Evolutionary conservation across 805 yeast genomes (phyloP), one percentile per base, ranked within the genome.

Genomic region (Nadsonia fulvescens): DNA sequence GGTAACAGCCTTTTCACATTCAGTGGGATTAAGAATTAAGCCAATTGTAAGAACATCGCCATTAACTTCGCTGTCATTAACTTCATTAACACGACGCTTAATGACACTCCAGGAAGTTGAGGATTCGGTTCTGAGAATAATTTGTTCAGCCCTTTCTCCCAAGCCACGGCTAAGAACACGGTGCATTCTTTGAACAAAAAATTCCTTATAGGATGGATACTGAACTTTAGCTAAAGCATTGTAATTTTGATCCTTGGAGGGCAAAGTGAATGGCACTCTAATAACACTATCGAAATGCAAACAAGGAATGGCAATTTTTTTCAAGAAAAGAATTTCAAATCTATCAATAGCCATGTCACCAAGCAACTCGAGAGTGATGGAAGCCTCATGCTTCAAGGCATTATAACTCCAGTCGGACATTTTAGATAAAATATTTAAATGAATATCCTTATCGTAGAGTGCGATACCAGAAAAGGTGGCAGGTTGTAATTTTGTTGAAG

Each of bases 281-380:
- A 82, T 48, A 16, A 48, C 43, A 25, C 69, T 42, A 53, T 86
- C 98, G 44, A 63, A 77, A 35, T 70, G 70, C 41, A 81, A 35
- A 8, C 36, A 34, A 42, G 36, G 63, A 45, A 30, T 59, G 59
- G 36, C 58, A 42, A 42, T 46, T 45, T 68, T 69, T 25, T 63
- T 66, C 39, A 89, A 56, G 39, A 86, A 77, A 7, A 83, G 65
- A 12, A 70, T 61, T 33, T 71, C 75, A 46, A 86, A 86, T 43
- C 92, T 66, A 49, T 86, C 96, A 29, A 63, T 68, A 4, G 77
- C 74, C 16, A 70, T 74, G 44, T 86, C 93, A 39, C 72, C 70
- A 32, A 86, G 59, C 39, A 78, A 56, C 4, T 46, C 53, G 32
- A 75, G 54, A 0, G 96, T 74, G 38, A 71, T 67, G 17, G 43